Evolutionary conservation across 148 eudicot genomes (phyloP).

Genomic region (Rhododendron mucronatum): DNA sequence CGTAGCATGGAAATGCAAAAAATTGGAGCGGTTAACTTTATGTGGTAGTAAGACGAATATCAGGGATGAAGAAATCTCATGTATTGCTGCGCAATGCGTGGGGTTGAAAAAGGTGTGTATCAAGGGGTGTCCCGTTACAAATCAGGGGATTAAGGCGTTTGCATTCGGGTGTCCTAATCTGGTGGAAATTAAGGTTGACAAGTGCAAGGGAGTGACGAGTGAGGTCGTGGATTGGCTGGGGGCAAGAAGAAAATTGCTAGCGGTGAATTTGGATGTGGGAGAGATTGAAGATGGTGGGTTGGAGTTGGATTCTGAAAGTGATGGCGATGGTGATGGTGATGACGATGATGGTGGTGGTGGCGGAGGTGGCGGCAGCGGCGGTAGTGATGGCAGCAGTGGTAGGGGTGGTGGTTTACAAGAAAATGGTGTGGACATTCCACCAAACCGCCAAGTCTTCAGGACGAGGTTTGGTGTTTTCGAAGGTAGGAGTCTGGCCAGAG

Average conservation of each 20-base stretch:
- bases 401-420: slow-evolving; percentile 57
- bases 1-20: slow-evolving; percentile 40
- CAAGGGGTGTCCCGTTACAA: slow-evolving; percentile 65
- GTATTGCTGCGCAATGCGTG: slow-evolving; percentile 49
- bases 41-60: slow-evolving; percentile 50
- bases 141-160: slow-evolving; percentile 54
- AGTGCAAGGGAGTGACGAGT: slow-evolving; percentile 57
- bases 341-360: no score
- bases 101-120: slow-evolving; percentile 74
- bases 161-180: slow-evolving; percentile 73
- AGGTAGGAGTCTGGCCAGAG: slow-evolving; percentile 5
- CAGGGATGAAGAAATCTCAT: slow-evolving; percentile 57
- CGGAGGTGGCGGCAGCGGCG: no score
- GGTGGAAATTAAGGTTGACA: slow-evolving; percentile 71
- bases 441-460: slow-evolving; percentile 10
- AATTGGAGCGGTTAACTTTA: slow-evolving; percentile 59
- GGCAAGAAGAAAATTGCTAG: slow-evolving; percentile 40
- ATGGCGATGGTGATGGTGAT: slow-evolving; percentile 56
- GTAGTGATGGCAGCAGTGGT: slow-evolving; percentile 12
- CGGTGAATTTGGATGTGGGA: slow-evolving; percentile 51
- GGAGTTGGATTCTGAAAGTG: slow-evolving; percentile 24
- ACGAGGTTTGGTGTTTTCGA: slow-evolving; percentile 24
- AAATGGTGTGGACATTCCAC: slow-evolving; percentile 33
- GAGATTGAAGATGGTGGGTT: slow-evolving; percentile 41
- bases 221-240: slow-evolving; percentile 50